phyloP scores from a whole-genome alignment of 2,329 filamentous ascomycete genomes.

The Paraphaeosphaeria sporulosa region DNA sequence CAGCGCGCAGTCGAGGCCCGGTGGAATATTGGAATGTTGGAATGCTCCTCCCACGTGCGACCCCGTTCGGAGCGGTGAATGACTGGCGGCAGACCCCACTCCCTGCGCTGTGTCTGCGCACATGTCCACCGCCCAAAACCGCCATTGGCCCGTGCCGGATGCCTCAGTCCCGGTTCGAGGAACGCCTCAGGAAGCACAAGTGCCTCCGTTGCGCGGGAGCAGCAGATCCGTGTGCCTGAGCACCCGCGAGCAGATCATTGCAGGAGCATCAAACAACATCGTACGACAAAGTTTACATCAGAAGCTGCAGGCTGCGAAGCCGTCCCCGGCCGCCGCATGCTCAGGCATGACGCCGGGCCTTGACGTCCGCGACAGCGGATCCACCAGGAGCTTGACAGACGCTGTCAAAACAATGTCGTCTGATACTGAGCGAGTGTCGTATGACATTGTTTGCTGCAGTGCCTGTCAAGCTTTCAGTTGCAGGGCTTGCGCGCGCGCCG shows the following conservation, averaged over 20 bases:
- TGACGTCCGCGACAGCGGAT: conserved; percentile 7
- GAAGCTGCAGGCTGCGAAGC: conserved; percentile 25
- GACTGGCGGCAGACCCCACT: not conserved
- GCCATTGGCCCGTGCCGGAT: conserved; percentile 31
- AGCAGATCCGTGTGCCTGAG: conserved; percentile 1
- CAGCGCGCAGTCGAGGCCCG: conserved; percentile 4
- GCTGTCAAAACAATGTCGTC: conserved; percentile 26
- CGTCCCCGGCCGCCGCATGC: conserved; percentile 15
- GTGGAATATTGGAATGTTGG: not conserved
- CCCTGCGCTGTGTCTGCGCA: not conserved
- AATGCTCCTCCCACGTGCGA: not conserved
- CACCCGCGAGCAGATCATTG: conserved; percentile 16
- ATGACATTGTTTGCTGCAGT: conserved; percentile 43
- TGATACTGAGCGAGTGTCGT: conserved; percentile 37
- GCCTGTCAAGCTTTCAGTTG: conserved; percentile 18
- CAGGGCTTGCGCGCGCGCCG: conserved; percentile 16
- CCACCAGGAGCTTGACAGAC: conserved; percentile 21
- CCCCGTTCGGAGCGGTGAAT: not conserved
- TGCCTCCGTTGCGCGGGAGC: conserved; percentile 4
- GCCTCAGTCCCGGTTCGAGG: conserved; percentile 42
- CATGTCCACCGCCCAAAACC: not conserved
- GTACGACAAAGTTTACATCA: conserved; percentile 48
- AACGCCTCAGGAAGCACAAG: conserved; percentile 34
- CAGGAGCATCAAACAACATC: conserved; percentile 43
- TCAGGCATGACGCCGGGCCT: conserved; percentile 21